Percentiles rank a stretch among this genome's conserved stretches.
Conservation (phyloP, 1,284 basidiomycete species). For the Irpex sp. region DNA sequence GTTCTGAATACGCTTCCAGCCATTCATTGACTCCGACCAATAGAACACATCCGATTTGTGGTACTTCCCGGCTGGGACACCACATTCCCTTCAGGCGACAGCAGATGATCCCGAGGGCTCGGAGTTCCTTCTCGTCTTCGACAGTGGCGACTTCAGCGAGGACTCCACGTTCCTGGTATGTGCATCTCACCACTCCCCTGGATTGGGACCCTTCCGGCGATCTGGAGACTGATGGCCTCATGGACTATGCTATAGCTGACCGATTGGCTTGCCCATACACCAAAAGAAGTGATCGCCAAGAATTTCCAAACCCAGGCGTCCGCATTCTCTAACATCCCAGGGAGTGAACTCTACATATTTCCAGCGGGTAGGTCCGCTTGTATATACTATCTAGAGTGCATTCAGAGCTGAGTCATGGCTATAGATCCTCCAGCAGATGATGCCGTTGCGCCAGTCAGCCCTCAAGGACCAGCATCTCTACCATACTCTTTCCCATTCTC, state of each 20-base stretch:
- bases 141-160: slow-evolving; percentile 58
- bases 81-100: slow-evolving; percentile 53
- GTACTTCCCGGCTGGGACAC: slow-evolving; percentile 66
- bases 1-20: background rate
- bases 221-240: background rate
- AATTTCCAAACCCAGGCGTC: slow-evolving; percentile 55
- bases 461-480: slow-evolving; percentile 44
- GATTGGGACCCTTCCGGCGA: background rate
- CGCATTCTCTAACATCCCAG: slow-evolving; percentile 54
- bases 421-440: slow-evolving; percentile 34
- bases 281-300: slow-evolving; percentile 58
- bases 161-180: slow-evolving; percentile 59
- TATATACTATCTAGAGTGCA: slow-evolving; percentile 10
- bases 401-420: slow-evolving; percentile 7
- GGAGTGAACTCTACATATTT: slow-evolving; percentile 65
- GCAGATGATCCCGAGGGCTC: slow-evolving; percentile 50
- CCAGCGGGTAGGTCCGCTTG: slow-evolving; percentile 41
- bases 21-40: background rate
- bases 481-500: slow-evolving; percentile 57
- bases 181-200: background rate
- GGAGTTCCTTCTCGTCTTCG: slow-evolving; percentile 68
- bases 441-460: slow-evolving; percentile 37
- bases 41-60: slow-evolving; percentile 36
- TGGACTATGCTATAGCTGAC: slow-evolving; percentile 36
- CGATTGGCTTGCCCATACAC: slow-evolving; percentile 62